Evolutionary conservation across 2,329 filamentous ascomycete species (phyloP), one percentile per base, ranked within the genome.

Genomic region (Verticillium zaregamsianum): DNA sequence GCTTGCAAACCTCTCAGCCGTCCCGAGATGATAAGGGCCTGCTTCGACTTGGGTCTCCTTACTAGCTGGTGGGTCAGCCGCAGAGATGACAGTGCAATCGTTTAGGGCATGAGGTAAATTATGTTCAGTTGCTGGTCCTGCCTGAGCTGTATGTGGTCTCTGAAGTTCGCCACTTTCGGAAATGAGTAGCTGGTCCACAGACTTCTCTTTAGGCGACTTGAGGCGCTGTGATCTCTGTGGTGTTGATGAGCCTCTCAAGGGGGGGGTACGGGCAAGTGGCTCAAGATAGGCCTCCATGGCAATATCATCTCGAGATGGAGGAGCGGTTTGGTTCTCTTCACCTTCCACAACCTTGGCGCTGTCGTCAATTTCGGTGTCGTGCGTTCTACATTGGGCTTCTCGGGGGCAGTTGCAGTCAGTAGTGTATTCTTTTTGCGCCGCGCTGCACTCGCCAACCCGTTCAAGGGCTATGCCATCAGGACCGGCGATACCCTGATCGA

Each of bases 381-480:
- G 15, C 17, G 20, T 14, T 52, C 8, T 8, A 23, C 23, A 12
- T 40, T 40, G 17, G 5, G 45, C 20, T 20, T 6, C 23, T 52
- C 25, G n/a, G 45, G 2, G 12, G 14, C 12, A 11, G 8, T 23
- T 25, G 4, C 20, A 52, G 12, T n/a, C 45, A 5, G 12, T 14
- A 20, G 7, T 23, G 3, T 14, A 20, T 11, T 23, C 45, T 12
- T 52, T 17, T n/a, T 17, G 17, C 20, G 39, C 15, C 3, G n/a
- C 3, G 8, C 5, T 23, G n/a, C 17, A 5, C 15, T 45, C 17
- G 20, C 20, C 17, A 6, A 23, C 3, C 39, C 8, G 55, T 59
- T 57, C 33, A 59, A 31, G 61, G 66, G 66, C 52, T 59, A 62
- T 14, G 8, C 6, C 25, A 55, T 55, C 25, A 6, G 12, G 12